A percentile compares a stretch with the other conserved stretches of the same genome.
phyloP scores from a whole-genome alignment of 768 basidiomycete genomes.

The Boletellus ananas region DNA sequence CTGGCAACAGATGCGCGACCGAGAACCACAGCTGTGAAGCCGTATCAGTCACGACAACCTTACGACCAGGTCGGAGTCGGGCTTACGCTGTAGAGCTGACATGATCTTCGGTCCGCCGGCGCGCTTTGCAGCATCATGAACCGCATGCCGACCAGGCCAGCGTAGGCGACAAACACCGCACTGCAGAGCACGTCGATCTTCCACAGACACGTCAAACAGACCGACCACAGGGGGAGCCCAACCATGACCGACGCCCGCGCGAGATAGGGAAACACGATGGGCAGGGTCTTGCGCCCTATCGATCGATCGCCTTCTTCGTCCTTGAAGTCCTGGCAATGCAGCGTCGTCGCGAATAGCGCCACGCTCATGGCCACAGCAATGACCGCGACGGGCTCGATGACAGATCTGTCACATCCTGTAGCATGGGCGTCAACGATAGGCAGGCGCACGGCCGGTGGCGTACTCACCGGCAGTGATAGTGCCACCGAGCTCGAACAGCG shows the following conservation, averaged over 20 bases:
- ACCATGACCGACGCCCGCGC: conserved; percentile 26
- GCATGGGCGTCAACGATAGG: conserved; percentile 1
- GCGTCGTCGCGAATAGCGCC: conserved; percentile 35
- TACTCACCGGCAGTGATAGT: conserved; percentile 35
- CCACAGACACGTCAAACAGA: conserved; percentile 27
- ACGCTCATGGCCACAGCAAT: conserved; percentile 31
- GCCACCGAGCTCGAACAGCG: conserved; percentile 37
- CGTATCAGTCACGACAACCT: neutral
- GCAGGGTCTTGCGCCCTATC: conserved; percentile 40
- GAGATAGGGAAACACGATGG: conserved; percentile 39
- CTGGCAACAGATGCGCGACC: conserved; percentile 28
- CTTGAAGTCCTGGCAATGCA: conserved; percentile 35
- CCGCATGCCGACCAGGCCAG: conserved; percentile 21
- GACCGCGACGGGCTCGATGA: conserved; percentile 23
- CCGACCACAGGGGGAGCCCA: conserved; percentile 29
- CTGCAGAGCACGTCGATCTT: conserved; percentile 26
- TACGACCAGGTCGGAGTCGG: neutral
- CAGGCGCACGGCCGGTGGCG: neutral
- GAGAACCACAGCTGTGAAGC: conserved; percentile 29
- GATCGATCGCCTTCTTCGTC: conserved; percentile 42
- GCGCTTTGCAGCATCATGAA: conserved; percentile 22
- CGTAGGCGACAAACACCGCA: conserved; percentile 24
- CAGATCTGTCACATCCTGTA: conserved; percentile 23
- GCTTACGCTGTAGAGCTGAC: conserved; percentile 31
- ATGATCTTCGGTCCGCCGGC: conserved; percentile 26